Percentiles rank a stretch among this genome's conserved stretches.
Conservation (phyloP, 371 early-diverging fungal species). For the Apophysomyces variabilis region DNA sequence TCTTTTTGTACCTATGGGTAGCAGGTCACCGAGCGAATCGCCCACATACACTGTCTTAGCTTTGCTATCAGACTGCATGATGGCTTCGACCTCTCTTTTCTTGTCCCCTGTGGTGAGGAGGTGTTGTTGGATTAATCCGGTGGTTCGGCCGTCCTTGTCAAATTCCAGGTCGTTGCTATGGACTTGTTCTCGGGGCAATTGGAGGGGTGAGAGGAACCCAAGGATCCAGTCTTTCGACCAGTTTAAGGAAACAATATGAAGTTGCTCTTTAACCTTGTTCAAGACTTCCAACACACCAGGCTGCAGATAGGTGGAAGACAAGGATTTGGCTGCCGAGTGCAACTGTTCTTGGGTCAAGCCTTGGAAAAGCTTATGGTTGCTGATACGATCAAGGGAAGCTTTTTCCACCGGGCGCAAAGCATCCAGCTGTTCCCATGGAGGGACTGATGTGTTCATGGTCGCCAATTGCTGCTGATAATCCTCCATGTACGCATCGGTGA, state of each 20-base stretch:
- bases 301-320: conserved; percentile 18
- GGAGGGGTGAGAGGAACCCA: conserved; percentile 27
- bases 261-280: neutral
- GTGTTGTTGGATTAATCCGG: conserved; percentile 34
- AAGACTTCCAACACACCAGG: conserved; percentile 25
- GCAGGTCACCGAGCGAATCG: conserved; percentile 46
- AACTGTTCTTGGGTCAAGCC: conserved; percentile 29
- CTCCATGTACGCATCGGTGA: conserved; percentile 36
- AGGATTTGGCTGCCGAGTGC: conserved; percentile 13
- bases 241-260: conserved; percentile 42
- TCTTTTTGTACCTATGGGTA: conserved; percentile 32
- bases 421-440: conserved; percentile 20
- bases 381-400: conserved; percentile 37
- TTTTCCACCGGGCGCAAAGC: conserved; percentile 31
- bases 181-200: conserved; percentile 25
- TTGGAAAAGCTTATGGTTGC: conserved; percentile 31
- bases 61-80: conserved; percentile 13
- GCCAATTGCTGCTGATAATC: conserved; percentile 31
- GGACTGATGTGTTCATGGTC: neutral
- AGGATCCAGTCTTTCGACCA: conserved; percentile 59
- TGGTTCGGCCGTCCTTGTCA: conserved; percentile 18
- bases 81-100: conserved; percentile 17
- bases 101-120: conserved; percentile 43
- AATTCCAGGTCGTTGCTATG: conserved; percentile 41
- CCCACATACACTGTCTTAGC: conserved; percentile 37